phyloP scores from a whole-genome alignment of 495 filamentous ascomycete genomes.

The Neurospora sp. region DNA sequence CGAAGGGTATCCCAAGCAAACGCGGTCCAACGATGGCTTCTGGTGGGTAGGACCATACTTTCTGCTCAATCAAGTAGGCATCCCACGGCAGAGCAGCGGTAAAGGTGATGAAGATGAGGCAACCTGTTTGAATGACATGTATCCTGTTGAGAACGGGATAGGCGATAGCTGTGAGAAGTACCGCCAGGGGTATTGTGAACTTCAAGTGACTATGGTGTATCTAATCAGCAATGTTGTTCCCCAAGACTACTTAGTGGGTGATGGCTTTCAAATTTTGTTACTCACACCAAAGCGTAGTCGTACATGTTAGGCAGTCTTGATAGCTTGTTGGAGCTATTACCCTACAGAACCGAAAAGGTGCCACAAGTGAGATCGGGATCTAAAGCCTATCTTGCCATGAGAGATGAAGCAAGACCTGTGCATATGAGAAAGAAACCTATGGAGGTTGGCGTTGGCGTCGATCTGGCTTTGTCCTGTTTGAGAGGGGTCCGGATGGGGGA shows the following conservation, averaged over 20 bases:
- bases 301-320: slow-evolving; percentile 32
- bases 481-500: neutral
- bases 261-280: neutral
- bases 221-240: neutral
- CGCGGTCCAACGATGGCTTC: slow-evolving; percentile 47
- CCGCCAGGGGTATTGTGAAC: slow-evolving; percentile 55
- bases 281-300: slow-evolving; percentile 60
- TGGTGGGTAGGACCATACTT: slow-evolving; percentile 59
- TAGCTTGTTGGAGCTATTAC: neutral
- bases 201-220: slow-evolving; percentile 44
- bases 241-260: neutral
- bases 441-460: neutral
- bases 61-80: slow-evolving; percentile 51
- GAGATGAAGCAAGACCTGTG: neutral
- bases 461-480: neutral
- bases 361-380: neutral
- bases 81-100: slow-evolving; percentile 59
- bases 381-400: neutral
- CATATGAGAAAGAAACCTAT: neutral
- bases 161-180: slow-evolving; percentile 44
- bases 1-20: slow-evolving; percentile 48
- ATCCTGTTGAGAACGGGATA: slow-evolving; percentile 47
- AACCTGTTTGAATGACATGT: slow-evolving; percentile 48
- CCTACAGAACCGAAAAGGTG: neutral
- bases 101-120: slow-evolving; percentile 47